Evolutionary conservation across 441 rosid genomes (phyloP).

Genomic region (Populus hybrid): DNA sequence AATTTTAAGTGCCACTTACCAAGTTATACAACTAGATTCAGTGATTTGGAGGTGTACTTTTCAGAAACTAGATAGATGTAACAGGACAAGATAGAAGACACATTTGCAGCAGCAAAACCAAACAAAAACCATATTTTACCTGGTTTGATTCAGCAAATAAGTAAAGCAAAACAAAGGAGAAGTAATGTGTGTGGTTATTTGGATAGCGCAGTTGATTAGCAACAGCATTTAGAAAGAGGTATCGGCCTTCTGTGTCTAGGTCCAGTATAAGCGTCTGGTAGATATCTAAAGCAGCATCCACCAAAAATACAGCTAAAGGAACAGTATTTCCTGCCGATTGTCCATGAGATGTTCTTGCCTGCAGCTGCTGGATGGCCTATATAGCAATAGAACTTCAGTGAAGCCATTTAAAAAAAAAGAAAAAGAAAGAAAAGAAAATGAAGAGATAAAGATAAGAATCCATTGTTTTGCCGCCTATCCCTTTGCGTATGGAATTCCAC

Average conservation of each 20-base stretch:
- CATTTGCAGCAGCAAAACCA: no score
- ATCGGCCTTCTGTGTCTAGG: constrained; percentile 91
- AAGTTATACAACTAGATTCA: not conserved
- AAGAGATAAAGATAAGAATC: no score
- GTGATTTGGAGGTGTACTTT: not conserved
- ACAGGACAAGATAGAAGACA: not conserved
- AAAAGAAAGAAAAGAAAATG: no score
- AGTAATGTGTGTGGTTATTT: constrained; percentile 96
- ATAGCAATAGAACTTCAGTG: no score
- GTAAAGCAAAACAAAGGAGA: constrained; percentile 85
- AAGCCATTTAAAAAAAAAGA: not conserved
- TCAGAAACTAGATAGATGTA: no score
- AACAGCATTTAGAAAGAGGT: constrained; percentile 87
- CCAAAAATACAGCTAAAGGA: constrained; percentile 45
- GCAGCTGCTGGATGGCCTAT: constrained; percentile 80
- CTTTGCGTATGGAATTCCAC: not conserved
- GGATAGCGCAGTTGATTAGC: constrained; percentile 99
- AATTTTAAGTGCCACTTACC: not conserved
- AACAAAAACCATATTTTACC: constrained; percentile 37
- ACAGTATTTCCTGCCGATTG: constrained; percentile 51
- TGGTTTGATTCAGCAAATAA: constrained; percentile 86
- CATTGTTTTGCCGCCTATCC: not conserved
- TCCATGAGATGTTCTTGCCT: constrained; percentile 68
- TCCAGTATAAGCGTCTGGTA: constrained; percentile 61
- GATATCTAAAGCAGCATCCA: constrained; percentile 77